phyloP scores from a whole-genome alignment of 2,329 filamentous ascomycete genomes.

The Botrytis galanthina region DNA sequence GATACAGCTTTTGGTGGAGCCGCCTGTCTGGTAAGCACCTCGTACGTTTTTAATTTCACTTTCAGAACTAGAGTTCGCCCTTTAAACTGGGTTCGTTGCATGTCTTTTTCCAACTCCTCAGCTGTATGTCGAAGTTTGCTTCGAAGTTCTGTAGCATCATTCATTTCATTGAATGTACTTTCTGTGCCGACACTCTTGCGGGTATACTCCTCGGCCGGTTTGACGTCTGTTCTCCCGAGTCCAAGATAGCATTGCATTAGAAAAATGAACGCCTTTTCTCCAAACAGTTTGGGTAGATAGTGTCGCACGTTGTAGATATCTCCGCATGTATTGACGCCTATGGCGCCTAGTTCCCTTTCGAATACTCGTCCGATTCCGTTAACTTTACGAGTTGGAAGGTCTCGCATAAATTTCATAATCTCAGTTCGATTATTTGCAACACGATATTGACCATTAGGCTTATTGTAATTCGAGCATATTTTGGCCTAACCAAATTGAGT shows the following conservation, averaged over 20 bases:
- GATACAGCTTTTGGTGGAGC: conserved; percentile 70
- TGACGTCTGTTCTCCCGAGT: conserved; percentile 78
- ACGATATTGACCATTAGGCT: conserved; percentile 88
- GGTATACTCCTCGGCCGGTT: conserved; percentile 85
- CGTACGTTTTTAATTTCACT: conserved; percentile 90
- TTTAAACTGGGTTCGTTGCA: conserved; percentile 76
- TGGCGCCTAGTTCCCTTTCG: conserved; percentile 82
- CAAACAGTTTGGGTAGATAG: conserved; percentile 74
- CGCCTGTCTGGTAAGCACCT: conserved; percentile 81
- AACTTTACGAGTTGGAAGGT: conserved; percentile 82
- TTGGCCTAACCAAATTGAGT: conserved; percentile 56
- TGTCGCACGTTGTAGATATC: conserved; percentile 79
- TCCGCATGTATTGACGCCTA: conserved; percentile 84
- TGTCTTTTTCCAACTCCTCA: conserved; percentile 81
- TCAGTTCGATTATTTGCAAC: conserved; percentile 68
- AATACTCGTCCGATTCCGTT: conserved; percentile 94
- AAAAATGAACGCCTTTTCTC: conserved; percentile 87
- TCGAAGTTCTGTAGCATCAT: conserved; percentile 63
- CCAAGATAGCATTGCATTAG: conserved; percentile 81
- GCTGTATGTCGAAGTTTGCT: conserved; percentile 79
- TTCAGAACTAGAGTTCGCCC: conserved; percentile 91
- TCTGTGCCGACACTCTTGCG: conserved; percentile 94
- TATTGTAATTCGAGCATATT: conserved; percentile 93
- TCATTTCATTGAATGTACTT: conserved; percentile 82
- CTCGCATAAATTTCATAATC: conserved; percentile 83